Evolutionary conservation across 192 early-diverging fungal species (phyloP), one percentile per base, ranked within the genome.

Genomic region (Gonapodya sp.): DNA sequence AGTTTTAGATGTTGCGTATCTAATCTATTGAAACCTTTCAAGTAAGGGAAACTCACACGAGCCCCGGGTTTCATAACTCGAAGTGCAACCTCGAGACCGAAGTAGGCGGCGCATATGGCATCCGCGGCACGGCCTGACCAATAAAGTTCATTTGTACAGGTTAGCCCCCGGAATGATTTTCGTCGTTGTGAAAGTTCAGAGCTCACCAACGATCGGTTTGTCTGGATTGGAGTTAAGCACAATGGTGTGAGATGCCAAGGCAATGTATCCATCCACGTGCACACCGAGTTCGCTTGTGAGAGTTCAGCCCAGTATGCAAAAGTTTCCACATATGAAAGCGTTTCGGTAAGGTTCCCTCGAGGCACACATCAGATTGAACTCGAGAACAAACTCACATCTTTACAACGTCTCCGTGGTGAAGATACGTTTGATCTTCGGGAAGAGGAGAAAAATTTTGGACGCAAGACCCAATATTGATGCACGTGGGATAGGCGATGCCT

Each of bases 201-300:
- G 24, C 46, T 24, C 46, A 64, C 96, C 97, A 80, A 88, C 93
- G 80, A 93, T 88, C 35, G 93, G 89, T 31, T 86, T 81, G 33
- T 88, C 85, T 82, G 90, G 92, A 34, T 91, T 89, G 78, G 94
- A 88, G 82, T 96, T 96, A 36, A 95, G 87, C 80, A 96, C 92
- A 79, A 94, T 73, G 74, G 95, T 97, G 86, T 94, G 91, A 34
- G 93, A 95, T 34, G 91, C 89, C 72, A 92, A 88, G 30, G 95
- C 88, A 73, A 93, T 92, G 80, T 92, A 97, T 79, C 97, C 97
- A 83, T 98, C 97, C 73, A 98, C 90, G 81, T 97, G 96, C 73
- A 92, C 93, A 85, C 94, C 97, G 79, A 97, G 86, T 81, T 97
- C 95, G 85, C 75, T 77, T 31, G 2, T 18, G 16, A 2, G 75